Conservation (phyloP, 495 filamentous ascomycete genomes). For the Paragyromitra xinjiangensis region DNA sequence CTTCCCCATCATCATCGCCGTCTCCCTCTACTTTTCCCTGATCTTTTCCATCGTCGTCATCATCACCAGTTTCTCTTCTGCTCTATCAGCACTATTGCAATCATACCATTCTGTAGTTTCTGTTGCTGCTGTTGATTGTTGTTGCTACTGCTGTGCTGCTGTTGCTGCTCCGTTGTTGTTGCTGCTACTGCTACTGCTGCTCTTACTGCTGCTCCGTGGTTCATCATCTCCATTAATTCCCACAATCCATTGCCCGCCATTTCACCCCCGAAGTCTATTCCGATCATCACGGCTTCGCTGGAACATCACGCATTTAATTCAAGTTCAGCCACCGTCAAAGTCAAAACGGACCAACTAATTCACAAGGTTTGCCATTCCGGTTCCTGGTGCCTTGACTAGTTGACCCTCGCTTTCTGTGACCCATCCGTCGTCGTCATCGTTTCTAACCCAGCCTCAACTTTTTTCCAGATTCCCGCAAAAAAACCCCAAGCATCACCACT, state of each 20-base stretch:
- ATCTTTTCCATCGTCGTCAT: constrained; percentile 8
- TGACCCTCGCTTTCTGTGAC: constrained; percentile 22
- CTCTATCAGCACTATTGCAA: neutral
- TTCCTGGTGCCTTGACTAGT: constrained; percentile 16
- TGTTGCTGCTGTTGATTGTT: neutral
- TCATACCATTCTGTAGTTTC: neutral
- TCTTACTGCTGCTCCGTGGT: neutral
- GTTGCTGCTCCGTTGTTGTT: neutral
- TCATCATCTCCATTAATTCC: constrained; percentile 8
- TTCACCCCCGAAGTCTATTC: constrained; percentile 22
- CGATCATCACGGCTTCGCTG: constrained; percentile 39
- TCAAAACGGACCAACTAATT: constrained; percentile 43
- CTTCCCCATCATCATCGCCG: neutral
- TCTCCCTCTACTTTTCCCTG: neutral
- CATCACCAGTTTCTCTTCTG: neutral
- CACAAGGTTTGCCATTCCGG: constrained; percentile 30
- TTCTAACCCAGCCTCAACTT: constrained; percentile 14
- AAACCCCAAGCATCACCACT: constrained; percentile 36
- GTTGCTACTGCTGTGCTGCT: neutral
- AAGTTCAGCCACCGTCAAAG: constrained; percentile 22
- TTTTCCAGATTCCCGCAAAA: constrained; percentile 39
- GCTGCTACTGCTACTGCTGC: neutral
- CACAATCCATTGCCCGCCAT: constrained; percentile 34
- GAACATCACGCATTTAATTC: constrained; percentile 40
- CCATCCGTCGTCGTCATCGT: constrained; percentile 1